Evolutionary conservation across 2,329 filamentous ascomycete genomes (phyloP), one percentile per base, ranked within the genome.

Genomic region (Fusarium sororula): DNA sequence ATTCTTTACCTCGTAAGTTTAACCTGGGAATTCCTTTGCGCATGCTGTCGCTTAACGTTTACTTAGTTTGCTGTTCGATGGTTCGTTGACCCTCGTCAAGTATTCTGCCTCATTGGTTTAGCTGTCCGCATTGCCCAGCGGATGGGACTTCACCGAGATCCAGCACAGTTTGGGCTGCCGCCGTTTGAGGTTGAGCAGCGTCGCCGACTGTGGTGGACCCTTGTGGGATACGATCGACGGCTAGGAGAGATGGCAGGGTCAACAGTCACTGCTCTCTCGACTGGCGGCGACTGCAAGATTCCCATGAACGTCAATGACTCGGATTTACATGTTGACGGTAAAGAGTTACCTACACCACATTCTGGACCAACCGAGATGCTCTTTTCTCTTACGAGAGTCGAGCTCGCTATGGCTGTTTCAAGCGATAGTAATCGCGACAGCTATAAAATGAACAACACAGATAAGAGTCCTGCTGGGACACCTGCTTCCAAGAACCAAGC

Each of bases 141-240:
- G 8, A 88, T 94, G 82, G 91, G 91, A 8, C 84, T 94, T n/a
- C 90, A 94, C 72, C 87, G 85, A 44, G 92, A 94, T 77, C 85
- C 88, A 4, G 83, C 83, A 4, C 85, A 88, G 63, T 87, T 87
- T 58, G 86, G 80, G 9, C 75, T 90, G 6, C 84, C 81, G 7
- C 87, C 84, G 38, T 93, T 90, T 61, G 91, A 94, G 76, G 87
- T 89, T 7, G 92, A 94, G 81, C 88, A 93, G 81, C 88, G 92
- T n/a, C 88, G 92, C 56, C 87, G 92, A 42, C 83, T 94, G 4
- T 94, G 92, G 92, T 94, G 92, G 92, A 89, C 90, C 38, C 84
- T 95, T 22, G 86, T 92, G 20, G 85, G 90, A 32, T 92, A 93
- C 73, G 93, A 95, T 79, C 86, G 88, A 68, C 90, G 92, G 28